These are phyloP conservation scores for Tricholoma bakamatsutake DNA, from an alignment of 768 basidiomycete genomes.

Conservation along the genomic window DNA sequence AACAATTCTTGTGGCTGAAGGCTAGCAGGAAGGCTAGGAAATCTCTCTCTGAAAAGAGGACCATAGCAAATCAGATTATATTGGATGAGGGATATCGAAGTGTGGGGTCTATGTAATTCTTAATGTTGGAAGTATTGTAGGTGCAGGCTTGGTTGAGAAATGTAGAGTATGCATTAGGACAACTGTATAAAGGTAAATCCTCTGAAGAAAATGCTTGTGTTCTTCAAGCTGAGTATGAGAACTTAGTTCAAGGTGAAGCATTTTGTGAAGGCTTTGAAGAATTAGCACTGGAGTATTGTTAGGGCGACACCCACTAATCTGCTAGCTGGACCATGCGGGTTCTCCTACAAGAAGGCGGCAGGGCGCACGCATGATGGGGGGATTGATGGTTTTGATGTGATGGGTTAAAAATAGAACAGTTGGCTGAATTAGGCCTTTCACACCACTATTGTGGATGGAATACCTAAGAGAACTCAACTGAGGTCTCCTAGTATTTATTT, in stretches of 20 bases:
- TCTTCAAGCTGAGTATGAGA: constrained; percentile 11
- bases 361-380: too few species aligned
- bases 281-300: constrained; percentile 4
- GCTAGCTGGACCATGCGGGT: too few species aligned
- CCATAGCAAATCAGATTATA: constrained; percentile 2
- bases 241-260: constrained; percentile 9
- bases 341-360: too few species aligned
- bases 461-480: too few species aligned
- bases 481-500: too few species aligned
- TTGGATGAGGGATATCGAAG: constrained; percentile 12
- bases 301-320: too few species aligned
- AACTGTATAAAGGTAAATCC: neutral
- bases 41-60: neutral
- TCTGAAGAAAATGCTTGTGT: neutral
- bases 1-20: neutral
- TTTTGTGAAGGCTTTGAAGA: constrained; percentile 9
- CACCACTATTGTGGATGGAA: too few species aligned
- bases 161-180: constrained; percentile 13
- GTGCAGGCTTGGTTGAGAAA: constrained; percentile 6
- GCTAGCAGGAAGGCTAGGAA: neutral
- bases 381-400: too few species aligned
- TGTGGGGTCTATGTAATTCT: constrained; percentile 9
- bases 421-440: too few species aligned
- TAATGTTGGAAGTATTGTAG: neutral
- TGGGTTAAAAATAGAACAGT: too few species aligned